Conservation (phyloP, 768 basidiomycete species). For the Phaeolepiota aurea region DNA sequence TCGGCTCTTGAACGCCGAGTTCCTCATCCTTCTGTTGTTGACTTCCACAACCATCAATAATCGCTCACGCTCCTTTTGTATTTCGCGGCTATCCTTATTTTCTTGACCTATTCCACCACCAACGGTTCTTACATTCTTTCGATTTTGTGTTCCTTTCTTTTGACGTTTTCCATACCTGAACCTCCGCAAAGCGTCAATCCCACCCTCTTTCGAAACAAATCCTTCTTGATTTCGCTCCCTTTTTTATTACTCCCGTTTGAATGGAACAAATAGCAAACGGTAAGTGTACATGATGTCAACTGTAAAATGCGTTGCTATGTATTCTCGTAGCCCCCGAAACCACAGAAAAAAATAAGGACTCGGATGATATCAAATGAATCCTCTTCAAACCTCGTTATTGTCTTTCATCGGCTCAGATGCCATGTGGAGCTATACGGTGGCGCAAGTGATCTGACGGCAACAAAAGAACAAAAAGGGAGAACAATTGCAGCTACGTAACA, state of each 20-base stretch:
- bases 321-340: background rate
- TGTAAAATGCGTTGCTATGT: background rate
- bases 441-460: too few relatives aligned
- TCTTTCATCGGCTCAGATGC: too few relatives aligned
- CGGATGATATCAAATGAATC: background rate
- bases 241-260: conserved; percentile 5
- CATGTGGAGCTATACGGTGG: too few relatives aligned
- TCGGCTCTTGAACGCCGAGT: background rate
- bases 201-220: conserved; percentile 1
- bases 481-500: too few relatives aligned
- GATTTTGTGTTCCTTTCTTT: conserved; percentile 4
- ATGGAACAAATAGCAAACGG: conserved; percentile 2
- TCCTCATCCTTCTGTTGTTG: background rate
- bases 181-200: background rate
- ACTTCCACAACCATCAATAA: conserved; percentile 5
- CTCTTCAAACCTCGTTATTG: too few relatives aligned
- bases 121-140: conserved; percentile 16
- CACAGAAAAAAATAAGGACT: background rate
- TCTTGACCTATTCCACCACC: conserved; percentile 7
- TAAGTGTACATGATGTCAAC: background rate
- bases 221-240: conserved; percentile 7
- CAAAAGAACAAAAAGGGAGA: too few relatives aligned
- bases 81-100: conserved; percentile 12
- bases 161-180: too few relatives aligned
- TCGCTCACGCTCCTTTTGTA: conserved; percentile 5